Percentiles rank a stretch among this genome's conserved stretches.
Conservation (phyloP, 805 yeast species). For the Pichia heedii region DNA sequence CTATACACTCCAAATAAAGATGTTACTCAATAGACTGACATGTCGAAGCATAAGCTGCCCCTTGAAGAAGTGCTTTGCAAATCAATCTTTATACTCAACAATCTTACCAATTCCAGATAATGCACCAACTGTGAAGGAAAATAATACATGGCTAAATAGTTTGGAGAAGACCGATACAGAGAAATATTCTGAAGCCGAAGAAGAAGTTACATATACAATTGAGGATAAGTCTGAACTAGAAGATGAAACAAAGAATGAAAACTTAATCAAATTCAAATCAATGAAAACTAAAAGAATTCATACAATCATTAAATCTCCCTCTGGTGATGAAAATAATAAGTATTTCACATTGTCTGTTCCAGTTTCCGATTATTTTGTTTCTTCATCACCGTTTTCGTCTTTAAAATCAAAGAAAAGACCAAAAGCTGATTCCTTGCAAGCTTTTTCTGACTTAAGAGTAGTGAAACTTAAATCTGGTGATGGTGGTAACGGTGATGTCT, state of each 20-base stretch:
- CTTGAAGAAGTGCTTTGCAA: no score
- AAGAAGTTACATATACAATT: constrained; percentile 16
- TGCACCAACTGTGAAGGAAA: constrained; percentile 28
- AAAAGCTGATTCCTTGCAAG: constrained; percentile 32
- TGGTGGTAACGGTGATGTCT: constrained; percentile 85
- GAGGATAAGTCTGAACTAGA: constrained; percentile 15
- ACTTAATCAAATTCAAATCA: constrained; percentile 8
- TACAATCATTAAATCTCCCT: constrained; percentile 13
- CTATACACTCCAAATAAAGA: no score
- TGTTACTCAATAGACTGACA: no score
- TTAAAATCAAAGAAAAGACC: constrained; percentile 32
- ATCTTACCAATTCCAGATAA: constrained; percentile 24
- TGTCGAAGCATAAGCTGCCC: no score
- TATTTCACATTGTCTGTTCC: constrained; percentile 24
- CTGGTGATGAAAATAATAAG: constrained; percentile 5
- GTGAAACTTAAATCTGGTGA: constrained; percentile 63
- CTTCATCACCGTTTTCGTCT: constrained; percentile 33
- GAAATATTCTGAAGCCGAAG: neutral
- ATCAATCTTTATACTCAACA: neutral
- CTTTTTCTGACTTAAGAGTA: constrained; percentile 58
- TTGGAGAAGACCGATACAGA: constrained; percentile 5
- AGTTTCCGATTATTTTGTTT: constrained; percentile 24
- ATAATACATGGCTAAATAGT: constrained; percentile 24
- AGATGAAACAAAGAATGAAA: constrained; percentile 13
- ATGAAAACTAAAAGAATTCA: constrained; percentile 7